A percentile compares a stretch with the other conserved stretches of the same genome.
phyloP scores from a whole-genome alignment of 169 alveolate species.

The Babesia ovis region DNA sequence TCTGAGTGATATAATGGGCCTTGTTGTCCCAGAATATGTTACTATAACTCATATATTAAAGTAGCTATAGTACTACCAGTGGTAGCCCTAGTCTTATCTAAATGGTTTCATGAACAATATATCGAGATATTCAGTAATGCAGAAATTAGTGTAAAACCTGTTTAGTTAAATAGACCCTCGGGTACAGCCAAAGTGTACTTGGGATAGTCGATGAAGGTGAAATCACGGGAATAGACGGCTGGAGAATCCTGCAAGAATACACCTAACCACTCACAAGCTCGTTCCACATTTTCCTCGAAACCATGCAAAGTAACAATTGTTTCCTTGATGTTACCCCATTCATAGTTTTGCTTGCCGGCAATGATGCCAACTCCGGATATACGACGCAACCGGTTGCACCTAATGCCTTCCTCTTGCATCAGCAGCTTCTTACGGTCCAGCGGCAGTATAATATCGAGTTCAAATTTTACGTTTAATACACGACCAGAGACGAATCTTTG shows the following conservation, averaged over 20 bases:
- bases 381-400: conserved; percentile 54
- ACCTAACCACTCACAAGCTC: conserved; percentile 65
- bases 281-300: conserved; percentile 52
- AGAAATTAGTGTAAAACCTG: no score
- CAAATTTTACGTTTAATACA: conserved; percentile 54
- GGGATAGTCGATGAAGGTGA: conserved; percentile 61
- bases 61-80: no score
- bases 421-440: conserved; percentile 54
- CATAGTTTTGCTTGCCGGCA: conserved; percentile 68
- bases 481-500: conserved; percentile 15
- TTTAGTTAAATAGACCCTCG: conserved; percentile 3
- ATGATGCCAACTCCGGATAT: conserved; percentile 59
- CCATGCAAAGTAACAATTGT: conserved; percentile 59
- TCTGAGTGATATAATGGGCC: no score
- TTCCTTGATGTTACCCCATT: conserved; percentile 58
- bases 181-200: conserved; percentile 65
- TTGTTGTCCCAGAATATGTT: no score
- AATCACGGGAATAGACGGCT: conserved; percentile 47
- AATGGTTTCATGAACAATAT: no score
- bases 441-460: conserved; percentile 53
- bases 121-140: no score
- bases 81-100: no score
- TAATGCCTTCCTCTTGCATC: conserved; percentile 52
- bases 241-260: conserved; percentile 56
- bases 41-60: no score